A percentile compares a stretch with the other conserved stretches of the same genome.
Evolutionary conservation across 202 grass and related monocot genomes (phyloP).

Genomic region (Saccharum hybrid): DNA sequence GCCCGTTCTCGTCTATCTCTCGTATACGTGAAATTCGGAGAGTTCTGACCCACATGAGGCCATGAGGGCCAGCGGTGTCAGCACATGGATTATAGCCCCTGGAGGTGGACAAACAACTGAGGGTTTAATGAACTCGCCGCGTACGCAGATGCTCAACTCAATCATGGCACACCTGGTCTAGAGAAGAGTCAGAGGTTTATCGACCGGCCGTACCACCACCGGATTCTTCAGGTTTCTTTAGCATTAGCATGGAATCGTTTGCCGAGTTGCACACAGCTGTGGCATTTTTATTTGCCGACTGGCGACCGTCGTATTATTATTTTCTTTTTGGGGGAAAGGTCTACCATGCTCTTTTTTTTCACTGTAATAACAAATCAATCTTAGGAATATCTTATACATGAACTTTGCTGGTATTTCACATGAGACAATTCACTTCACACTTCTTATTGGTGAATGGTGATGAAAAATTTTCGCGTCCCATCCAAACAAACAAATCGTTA

Average conservation of each 20-base stretch:
- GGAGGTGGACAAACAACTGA: slow-evolving; percentile 40
- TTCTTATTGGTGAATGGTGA: not conserved
- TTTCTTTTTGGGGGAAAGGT: not conserved
- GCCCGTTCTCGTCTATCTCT: not conserved
- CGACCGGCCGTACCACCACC: slow-evolving; percentile 18
- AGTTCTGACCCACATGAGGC: slow-evolving; percentile 41
- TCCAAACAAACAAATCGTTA: not conserved
- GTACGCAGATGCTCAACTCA: slow-evolving; percentile 1
- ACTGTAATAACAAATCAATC: not conserved
- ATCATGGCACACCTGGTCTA: slow-evolving; percentile 24
- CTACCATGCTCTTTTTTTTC: not conserved
- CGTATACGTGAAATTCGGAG: not conserved
- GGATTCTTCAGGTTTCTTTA: slow-evolving; percentile 6
- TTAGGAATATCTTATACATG: not conserved
- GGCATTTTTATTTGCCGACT: not conserved
- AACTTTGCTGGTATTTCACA: not conserved
- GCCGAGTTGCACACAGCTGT: slow-evolving; percentile 8
- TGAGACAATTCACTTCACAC: not conserved
- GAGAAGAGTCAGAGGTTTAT: slow-evolving; percentile 42
- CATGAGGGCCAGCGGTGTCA: slow-evolving; percentile 54
- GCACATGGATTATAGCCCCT: slow-evolving; percentile 42
- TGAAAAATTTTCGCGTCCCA: not conserved
- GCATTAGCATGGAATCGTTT: not conserved
- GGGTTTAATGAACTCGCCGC: slow-evolving; percentile 1
- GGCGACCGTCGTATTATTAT: not conserved